These are phyloP conservation scores for Pseudogymnoascus sp. DNA, from an alignment of 2,329 filamentous ascomycete genomes.

Conservation along the genomic window DNA sequence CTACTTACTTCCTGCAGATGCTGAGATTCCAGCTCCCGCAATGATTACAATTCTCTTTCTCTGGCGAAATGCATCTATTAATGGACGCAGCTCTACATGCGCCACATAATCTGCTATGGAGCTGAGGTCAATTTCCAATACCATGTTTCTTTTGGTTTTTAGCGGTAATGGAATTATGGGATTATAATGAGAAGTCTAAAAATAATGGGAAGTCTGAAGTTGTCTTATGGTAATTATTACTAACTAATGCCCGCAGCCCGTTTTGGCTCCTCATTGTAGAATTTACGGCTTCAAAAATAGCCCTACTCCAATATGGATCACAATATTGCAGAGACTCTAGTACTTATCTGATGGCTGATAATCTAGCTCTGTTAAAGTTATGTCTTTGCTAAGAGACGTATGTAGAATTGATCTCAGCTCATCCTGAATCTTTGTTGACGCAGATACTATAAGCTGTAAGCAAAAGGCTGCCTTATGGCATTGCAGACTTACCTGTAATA, in stretches of 20 bases:
- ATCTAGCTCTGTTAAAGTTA: constrained; percentile 17
- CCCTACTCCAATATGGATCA: constrained; percentile 6
- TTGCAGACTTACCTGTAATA: constrained; percentile 14
- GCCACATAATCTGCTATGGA: constrained; percentile 13
- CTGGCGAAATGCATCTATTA: constrained; percentile 67
- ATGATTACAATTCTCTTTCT: constrained; percentile 95
- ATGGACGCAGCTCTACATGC: constrained; percentile 46
- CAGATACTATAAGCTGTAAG: constrained; percentile 15
- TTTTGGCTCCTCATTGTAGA: constrained; percentile 8
- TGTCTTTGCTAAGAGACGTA: constrained; percentile 14
- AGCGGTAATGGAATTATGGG: background rate
- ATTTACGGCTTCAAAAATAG: background rate
- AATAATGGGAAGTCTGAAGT: background rate
- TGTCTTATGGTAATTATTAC: constrained; percentile 5
- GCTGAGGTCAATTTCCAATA: constrained; percentile 10
- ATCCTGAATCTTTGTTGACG: constrained; percentile 14
- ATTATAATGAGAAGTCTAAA: background rate
- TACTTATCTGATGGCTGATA: constrained; percentile 13
- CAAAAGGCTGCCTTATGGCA: constrained; percentile 1
- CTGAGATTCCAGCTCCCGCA: constrained; percentile 89
- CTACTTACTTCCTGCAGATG: constrained; percentile 72
- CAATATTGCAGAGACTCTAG: background rate
- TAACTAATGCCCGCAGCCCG: constrained; percentile 9
- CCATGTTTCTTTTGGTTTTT: constrained; percentile 11
- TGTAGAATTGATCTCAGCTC: constrained; percentile 13